Conservation (phyloP, 495 filamentous ascomycete genomes). For the Articulospora tetracladia region DNA sequence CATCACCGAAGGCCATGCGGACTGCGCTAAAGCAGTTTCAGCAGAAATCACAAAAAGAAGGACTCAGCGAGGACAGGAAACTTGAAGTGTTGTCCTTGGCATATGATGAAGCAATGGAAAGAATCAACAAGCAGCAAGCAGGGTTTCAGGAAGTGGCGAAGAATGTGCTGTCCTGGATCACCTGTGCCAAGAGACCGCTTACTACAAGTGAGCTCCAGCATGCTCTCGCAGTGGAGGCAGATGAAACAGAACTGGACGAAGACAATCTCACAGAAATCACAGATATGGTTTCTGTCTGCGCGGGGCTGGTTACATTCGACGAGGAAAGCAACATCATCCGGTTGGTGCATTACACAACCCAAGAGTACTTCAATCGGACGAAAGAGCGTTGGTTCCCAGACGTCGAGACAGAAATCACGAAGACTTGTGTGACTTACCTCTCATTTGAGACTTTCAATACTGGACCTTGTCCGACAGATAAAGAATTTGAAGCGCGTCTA, state of each 20-base stretch:
- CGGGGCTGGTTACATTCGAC: conserved; percentile 50
- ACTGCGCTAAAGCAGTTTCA: conserved; percentile 9
- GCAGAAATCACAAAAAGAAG: neutral
- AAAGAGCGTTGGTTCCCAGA: conserved; percentile 31
- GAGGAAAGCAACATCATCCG: conserved; percentile 42
- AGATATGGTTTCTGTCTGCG: conserved; percentile 39
- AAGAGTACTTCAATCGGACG: conserved; percentile 46
- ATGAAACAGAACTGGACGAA: conserved; percentile 26
- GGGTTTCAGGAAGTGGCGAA: conserved; percentile 20
- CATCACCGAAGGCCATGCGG: conserved; percentile 12
- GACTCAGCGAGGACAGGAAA: conserved; percentile 6
- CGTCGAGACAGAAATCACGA: conserved; percentile 32
- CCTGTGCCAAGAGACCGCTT: conserved; percentile 19
- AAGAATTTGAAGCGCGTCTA: conserved; percentile 31
- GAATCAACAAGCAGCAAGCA: conserved; percentile 26
- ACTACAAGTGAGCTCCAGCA: conserved; percentile 19
- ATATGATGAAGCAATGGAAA: conserved; percentile 18
- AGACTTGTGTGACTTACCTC: conserved; percentile 43
- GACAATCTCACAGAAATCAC: conserved; percentile 29
- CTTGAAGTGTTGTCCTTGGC: conserved; percentile 13
- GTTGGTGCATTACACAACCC: conserved; percentile 53
- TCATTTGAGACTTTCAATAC: conserved; percentile 19
- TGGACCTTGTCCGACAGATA: conserved; percentile 9
- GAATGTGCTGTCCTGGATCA: conserved; percentile 19
- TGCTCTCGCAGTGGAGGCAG: conserved; percentile 19